These are phyloP conservation scores for Fusarium pseudonygamai DNA, from an alignment of 2,329 filamentous ascomycete species.

Conservation along the genomic window DNA sequence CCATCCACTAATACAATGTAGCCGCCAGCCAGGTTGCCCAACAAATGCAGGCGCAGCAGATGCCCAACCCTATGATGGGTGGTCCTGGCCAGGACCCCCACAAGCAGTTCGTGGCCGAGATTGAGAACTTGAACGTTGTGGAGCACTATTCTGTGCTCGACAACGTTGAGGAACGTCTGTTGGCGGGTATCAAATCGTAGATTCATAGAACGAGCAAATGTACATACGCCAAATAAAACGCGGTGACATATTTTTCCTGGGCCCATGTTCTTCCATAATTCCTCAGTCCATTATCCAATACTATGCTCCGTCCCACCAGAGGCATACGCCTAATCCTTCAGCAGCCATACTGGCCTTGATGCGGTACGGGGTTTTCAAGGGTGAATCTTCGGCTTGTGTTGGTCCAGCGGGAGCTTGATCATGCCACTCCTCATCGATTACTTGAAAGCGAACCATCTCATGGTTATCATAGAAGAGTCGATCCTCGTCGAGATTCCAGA, in stretches of 20 bases:
- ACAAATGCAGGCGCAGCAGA: slow-evolving; percentile 78
- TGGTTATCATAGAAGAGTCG: slow-evolving; percentile 89
- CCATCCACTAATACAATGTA: slow-evolving; percentile 49
- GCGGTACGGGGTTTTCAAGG: slow-evolving; percentile 75
- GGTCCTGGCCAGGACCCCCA: slow-evolving; percentile 93
- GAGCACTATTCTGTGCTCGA: slow-evolving; percentile 94
- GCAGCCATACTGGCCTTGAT: slow-evolving; percentile 73
- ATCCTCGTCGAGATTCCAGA: slow-evolving; percentile 80
- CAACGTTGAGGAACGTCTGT: slow-evolving; percentile 84
- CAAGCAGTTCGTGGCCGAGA: slow-evolving; percentile 92
- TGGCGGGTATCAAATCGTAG: slow-evolving; percentile 62
- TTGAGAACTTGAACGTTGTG: slow-evolving; percentile 93
- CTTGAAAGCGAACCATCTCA: slow-evolving; percentile 86
- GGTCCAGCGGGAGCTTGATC: slow-evolving; percentile 82
- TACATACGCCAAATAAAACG: slow-evolving; percentile 39
- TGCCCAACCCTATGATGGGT: slow-evolving; percentile 74
- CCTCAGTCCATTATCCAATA: slow-evolving; percentile 21
- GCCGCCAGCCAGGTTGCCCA: slow-evolving; percentile 92
- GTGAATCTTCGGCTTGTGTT: slow-evolving; percentile 66
- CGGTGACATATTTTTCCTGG: slow-evolving; percentile 32
- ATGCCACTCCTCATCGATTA: slow-evolving; percentile 89
- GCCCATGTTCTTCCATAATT: not conserved
- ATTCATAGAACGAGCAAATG: slow-evolving; percentile 45
- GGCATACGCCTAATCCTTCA: slow-evolving; percentile 68
- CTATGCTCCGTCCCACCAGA: slow-evolving; percentile 67